Percentiles rank a stretch among this genome's conserved stretches.
Conservation (phyloP, 2,329 filamentous ascomycete species). For the Dothideomycetes sp. region DNA sequence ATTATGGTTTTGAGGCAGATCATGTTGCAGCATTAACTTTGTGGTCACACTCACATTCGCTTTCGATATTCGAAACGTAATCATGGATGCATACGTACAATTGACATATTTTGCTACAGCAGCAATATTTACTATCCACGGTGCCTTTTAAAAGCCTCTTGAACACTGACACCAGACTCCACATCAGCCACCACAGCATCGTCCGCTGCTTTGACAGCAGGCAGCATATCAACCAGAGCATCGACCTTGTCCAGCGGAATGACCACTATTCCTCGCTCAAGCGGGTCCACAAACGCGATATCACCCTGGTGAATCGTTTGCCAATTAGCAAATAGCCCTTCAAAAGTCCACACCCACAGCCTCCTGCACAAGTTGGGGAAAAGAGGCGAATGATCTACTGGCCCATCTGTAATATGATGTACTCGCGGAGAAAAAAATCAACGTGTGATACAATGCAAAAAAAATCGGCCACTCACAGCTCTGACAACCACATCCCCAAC, state of each 20-base stretch:
- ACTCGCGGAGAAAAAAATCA: neutral
- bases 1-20: no score
- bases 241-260: conserved; percentile 52
- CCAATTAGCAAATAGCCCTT: neutral
- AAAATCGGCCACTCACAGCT: conserved; percentile 27
- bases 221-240: conserved; percentile 50
- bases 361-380: no score
- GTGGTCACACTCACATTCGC: no score
- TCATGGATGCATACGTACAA: no score
- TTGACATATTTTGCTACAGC: no score
- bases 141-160: conserved; percentile 55
- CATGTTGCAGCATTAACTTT: no score
- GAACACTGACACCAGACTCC: conserved; percentile 48
- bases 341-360: neutral
- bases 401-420: neutral
- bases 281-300: conserved; percentile 57
- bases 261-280: conserved; percentile 55
- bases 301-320: conserved; percentile 34
- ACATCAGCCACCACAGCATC: conserved; percentile 46
- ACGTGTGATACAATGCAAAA: no score
- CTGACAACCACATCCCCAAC: conserved; percentile 26
- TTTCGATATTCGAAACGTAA: no score
- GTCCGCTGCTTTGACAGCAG: conserved; percentile 32
- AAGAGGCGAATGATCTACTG: neutral
- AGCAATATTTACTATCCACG: conserved; percentile 11